phyloP scores from a whole-genome alignment of 2,329 filamentous ascomycete genomes.

The Aspergillus melleus region DNA sequence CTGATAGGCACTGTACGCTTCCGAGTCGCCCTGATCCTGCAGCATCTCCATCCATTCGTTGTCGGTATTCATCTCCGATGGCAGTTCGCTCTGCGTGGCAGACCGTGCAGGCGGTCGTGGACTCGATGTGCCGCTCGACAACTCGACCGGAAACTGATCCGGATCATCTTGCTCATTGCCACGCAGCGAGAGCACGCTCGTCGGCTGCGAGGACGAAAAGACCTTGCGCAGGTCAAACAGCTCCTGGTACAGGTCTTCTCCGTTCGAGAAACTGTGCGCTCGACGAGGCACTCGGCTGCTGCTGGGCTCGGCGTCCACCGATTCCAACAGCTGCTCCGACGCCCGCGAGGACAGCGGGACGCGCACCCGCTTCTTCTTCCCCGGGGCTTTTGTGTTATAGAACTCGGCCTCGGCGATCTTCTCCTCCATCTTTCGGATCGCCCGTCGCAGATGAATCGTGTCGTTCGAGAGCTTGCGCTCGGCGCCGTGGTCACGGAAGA shows the following conservation, averaged over 20 bases:
- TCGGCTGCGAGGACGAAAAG: neutral
- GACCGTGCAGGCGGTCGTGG: neutral
- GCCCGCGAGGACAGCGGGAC: too few relatives aligned
- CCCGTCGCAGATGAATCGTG: constrained; percentile 86
- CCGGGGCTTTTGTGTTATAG: constrained; percentile 37
- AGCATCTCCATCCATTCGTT: neutral
- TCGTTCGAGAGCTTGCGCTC: constrained; percentile 82
- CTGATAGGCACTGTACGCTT: too few relatives aligned
- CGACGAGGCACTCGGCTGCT: neutral
- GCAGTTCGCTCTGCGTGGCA: neutral
- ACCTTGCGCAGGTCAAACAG: neutral
- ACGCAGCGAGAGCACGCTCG: neutral
- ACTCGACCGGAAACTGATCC: neutral
- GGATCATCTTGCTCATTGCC: neutral
- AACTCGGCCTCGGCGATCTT: constrained; percentile 73
- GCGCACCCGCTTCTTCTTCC: neutral
- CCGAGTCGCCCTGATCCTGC: neutral
- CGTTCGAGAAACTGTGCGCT: neutral
- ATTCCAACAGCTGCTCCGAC: neutral
- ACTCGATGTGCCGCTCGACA: neutral
- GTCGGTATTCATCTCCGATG: neutral
- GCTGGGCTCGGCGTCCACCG: neutral
- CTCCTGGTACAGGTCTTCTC: neutral
- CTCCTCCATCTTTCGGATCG: constrained; percentile 88
- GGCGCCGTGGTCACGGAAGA: neutral